Evolutionary conservation across 2,329 filamentous ascomycete genomes (phyloP).

Genomic region (Pestalotiopsis sp.): DNA sequence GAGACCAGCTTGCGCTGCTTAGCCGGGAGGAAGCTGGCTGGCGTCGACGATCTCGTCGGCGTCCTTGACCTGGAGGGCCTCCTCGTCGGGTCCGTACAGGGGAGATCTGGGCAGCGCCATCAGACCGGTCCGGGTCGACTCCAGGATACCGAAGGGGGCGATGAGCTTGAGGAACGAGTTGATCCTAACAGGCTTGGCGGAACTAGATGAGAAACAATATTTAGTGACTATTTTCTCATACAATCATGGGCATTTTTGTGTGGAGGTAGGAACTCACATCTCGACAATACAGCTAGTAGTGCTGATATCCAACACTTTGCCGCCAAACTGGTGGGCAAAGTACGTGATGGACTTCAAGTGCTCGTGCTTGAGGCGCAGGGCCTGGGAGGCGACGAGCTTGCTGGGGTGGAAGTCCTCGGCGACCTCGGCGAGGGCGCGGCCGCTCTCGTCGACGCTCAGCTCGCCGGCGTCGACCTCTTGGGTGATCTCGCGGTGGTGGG

Average conservation of each 20-base stretch:
- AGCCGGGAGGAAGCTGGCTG: slow-evolving; percentile 91
- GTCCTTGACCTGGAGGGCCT: slow-evolving; percentile 69
- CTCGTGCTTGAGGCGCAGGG: slow-evolving; percentile 94
- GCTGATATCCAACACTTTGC: slow-evolving; percentile 96
- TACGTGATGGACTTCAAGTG: slow-evolving; percentile 96
- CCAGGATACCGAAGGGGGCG: slow-evolving; percentile 90
- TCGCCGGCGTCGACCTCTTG: slow-evolving; percentile 47
- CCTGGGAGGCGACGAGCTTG: slow-evolving; percentile 82
- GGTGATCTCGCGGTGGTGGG: slow-evolving; percentile 90
- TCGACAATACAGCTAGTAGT: slow-evolving; percentile 99
- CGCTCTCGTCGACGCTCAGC: slow-evolving; percentile 27
- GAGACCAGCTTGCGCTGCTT: slow-evolving; percentile 27
- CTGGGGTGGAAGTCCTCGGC: slow-evolving; percentile 84
- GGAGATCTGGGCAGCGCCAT: slow-evolving; percentile 97
- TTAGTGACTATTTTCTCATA: background rate
- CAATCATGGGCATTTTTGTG: background rate
- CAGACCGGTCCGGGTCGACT: slow-evolving; percentile 91
- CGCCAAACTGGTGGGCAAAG: slow-evolving; percentile 95
- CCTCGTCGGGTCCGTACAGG: slow-evolving; percentile 71
- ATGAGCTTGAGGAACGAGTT: slow-evolving; percentile 98
- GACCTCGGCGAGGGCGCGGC: slow-evolving; percentile 45
- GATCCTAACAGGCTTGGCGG: slow-evolving; percentile 89
- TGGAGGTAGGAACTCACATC: slow-evolving; percentile 62
- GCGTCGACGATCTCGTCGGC: slow-evolving; percentile 94
- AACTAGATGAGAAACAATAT: slow-evolving; percentile 49